Evolutionary conservation across 768 basidiomycete genomes (phyloP).

Genomic region (Trametes coccinea): DNA sequence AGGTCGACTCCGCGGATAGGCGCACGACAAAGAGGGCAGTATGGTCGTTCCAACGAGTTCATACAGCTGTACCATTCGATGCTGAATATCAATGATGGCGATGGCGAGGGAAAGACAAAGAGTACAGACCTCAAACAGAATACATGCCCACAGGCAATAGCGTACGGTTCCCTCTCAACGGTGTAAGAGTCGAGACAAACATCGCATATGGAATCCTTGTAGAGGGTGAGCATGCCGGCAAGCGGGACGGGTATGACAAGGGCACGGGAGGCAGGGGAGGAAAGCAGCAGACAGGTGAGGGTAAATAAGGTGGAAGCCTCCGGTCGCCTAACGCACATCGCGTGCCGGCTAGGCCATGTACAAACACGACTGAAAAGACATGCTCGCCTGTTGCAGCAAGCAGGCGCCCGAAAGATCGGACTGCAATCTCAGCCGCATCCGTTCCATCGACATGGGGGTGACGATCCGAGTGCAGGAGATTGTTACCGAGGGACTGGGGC

Average conservation of each 20-base stretch:
- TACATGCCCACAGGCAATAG: constrained; percentile 71
- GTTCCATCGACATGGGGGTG: constrained; percentile 21
- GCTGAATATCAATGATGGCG: background rate
- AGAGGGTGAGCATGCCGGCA: constrained; percentile 65
- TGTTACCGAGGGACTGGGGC: constrained; percentile 23
- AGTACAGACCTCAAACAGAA: constrained; percentile 44
- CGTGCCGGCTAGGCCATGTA: constrained; percentile 32
- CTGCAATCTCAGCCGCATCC: constrained; percentile 26
- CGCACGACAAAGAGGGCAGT: constrained; percentile 66
- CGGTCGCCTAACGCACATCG: constrained; percentile 33
- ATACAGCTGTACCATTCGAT: constrained; percentile 48
- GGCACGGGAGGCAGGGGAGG: constrained; percentile 23
- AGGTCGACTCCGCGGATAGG: constrained; percentile 47
- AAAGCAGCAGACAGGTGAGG: constrained; percentile 7
- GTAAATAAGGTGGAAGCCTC: constrained; percentile 26
- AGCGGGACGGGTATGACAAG: constrained; percentile 26
- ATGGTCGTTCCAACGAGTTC: constrained; percentile 44
- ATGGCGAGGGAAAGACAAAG: constrained; percentile 12
- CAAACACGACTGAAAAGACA: constrained; percentile 23
- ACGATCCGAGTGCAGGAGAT: constrained; percentile 20
- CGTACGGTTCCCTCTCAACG: constrained; percentile 57
- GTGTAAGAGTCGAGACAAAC: constrained; percentile 69
- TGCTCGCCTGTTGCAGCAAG: constrained; percentile 23
- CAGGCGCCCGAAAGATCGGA: constrained; percentile 29
- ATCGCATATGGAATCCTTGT: constrained; percentile 68